These are phyloP conservation scores for Penicillium sp. DNA, from an alignment of 2,329 filamentous ascomycete genomes.

Conservation along the genomic window DNA sequence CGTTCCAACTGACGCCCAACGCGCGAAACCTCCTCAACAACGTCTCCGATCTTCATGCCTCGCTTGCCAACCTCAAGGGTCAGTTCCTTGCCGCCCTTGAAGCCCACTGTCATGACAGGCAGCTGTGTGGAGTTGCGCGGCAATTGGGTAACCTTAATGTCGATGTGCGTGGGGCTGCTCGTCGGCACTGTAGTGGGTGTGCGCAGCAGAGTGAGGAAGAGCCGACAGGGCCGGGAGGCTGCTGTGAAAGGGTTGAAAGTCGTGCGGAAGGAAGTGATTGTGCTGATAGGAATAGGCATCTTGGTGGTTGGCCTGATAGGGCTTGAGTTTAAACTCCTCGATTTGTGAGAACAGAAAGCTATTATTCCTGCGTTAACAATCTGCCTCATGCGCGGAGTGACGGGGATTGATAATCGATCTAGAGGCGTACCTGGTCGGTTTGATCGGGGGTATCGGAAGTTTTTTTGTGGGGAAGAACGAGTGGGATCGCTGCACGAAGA, in stretches of 20 bases:
- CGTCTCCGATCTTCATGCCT: conserved; percentile 76
- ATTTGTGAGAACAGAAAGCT: not conserved
- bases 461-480: not conserved
- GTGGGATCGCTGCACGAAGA: not conserved
- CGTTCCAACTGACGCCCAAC: conserved; percentile 81
- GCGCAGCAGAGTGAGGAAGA: conserved; percentile 84
- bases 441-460: conserved; percentile 2
- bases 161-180: conserved; percentile 70
- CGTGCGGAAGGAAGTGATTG: conserved; percentile 71
- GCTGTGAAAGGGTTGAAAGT: conserved; percentile 90
- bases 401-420: not conserved
- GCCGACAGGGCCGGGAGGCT: conserved; percentile 74
- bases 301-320: conserved; percentile 10
- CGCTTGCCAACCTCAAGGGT: conserved; percentile 74
- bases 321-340: not conserved
- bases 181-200: conserved; percentile 75
- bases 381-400: not conserved
- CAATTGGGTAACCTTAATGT: conserved; percentile 74
- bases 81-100: conserved; percentile 94
- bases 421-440: conserved; percentile 1
- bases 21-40: conserved; percentile 84
- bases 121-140: conserved; percentile 66
- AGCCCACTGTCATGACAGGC: conserved; percentile 72
- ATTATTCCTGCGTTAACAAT: not conserved
- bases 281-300: conserved; percentile 41